Conservation (phyloP, 352 stramenopile genomes). For the Phytopythium aichiense region DNA sequence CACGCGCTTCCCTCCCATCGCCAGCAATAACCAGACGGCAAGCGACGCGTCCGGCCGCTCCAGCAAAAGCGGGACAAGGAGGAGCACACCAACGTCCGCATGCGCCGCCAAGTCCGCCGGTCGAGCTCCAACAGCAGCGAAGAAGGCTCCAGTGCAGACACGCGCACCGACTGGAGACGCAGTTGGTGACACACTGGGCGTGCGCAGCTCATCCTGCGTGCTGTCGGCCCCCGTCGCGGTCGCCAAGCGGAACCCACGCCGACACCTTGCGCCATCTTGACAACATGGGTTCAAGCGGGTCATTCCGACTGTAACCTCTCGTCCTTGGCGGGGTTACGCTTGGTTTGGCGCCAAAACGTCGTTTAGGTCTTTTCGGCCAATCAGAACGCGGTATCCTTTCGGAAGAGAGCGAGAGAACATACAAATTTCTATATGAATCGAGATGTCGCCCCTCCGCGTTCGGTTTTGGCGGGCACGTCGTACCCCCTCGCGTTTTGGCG, state of each 20-base stretch:
- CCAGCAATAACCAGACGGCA: background rate
- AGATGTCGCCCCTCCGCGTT: conserved; percentile 11
- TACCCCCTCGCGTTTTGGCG: conserved; percentile 23
- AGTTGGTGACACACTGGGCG: background rate
- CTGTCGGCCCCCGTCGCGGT: background rate
- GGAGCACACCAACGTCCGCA: background rate
- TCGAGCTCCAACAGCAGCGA: background rate
- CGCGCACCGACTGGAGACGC: background rate
- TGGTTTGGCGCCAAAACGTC: conserved; percentile 4
- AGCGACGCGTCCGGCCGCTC: background rate
- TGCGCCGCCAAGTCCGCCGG: background rate
- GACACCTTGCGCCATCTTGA: background rate
- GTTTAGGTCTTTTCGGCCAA: background rate
- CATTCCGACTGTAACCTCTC: background rate
- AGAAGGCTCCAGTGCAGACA: background rate
- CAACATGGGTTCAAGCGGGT: background rate
- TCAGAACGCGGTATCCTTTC: background rate
- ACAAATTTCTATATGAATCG: background rate
- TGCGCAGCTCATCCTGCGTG: background rate
- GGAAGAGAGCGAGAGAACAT: background rate
- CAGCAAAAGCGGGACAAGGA: background rate
- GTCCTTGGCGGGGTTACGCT: background rate
- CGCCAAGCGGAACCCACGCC: background rate
- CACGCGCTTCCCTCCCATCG: conserved; percentile 1
- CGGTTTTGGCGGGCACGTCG: background rate